A percentile compares a stretch with the other conserved stretches of the same genome.
Conservation (phyloP, 2,329 filamentous ascomycete species). For the Alternaria sp. region DNA sequence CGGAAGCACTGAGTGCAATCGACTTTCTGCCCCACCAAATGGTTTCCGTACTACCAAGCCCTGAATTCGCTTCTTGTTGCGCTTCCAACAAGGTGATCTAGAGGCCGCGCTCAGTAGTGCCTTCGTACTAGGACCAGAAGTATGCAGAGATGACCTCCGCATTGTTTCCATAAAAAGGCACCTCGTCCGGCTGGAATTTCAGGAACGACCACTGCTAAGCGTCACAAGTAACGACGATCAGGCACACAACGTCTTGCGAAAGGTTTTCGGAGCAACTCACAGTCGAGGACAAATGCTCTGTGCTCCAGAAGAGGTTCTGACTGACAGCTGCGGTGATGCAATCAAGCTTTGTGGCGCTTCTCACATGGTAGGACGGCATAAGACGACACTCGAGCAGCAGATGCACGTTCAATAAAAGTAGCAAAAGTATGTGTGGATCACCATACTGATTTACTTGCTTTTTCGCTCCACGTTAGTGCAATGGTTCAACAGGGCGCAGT, state of each 20-base stretch:
- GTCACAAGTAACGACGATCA: conserved; percentile 20
- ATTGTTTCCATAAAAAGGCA: conserved; percentile 13
- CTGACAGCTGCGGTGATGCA: conserved; percentile 34
- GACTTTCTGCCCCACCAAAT: conserved; percentile 1
- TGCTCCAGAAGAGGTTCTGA: conserved; percentile 21
- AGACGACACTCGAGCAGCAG: conserved; percentile 12
- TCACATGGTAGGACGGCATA: conserved; percentile 22
- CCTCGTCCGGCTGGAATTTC: conserved; percentile 11
- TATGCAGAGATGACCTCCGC: conserved; percentile 10
- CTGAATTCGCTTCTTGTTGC: background rate
- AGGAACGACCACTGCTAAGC: conserved; percentile 19
- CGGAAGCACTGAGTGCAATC: conserved; percentile 8
- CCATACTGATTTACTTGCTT: background rate
- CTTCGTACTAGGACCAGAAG: background rate
- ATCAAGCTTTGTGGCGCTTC: conserved; percentile 50
- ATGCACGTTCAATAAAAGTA: conserved; percentile 6
- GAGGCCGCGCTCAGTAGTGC: background rate
- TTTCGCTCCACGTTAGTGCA: background rate
- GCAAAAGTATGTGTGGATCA: conserved; percentile 1
- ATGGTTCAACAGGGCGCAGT: background rate
- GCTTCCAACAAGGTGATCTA: conserved; percentile 3
- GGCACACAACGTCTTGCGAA: conserved; percentile 11
- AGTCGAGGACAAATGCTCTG: background rate
- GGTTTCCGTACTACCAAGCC: background rate
- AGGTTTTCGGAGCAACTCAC: background rate